phyloP scores from a whole-genome alignment of 345 rosid genomes.

The Cardiospermum halicacabum region DNA sequence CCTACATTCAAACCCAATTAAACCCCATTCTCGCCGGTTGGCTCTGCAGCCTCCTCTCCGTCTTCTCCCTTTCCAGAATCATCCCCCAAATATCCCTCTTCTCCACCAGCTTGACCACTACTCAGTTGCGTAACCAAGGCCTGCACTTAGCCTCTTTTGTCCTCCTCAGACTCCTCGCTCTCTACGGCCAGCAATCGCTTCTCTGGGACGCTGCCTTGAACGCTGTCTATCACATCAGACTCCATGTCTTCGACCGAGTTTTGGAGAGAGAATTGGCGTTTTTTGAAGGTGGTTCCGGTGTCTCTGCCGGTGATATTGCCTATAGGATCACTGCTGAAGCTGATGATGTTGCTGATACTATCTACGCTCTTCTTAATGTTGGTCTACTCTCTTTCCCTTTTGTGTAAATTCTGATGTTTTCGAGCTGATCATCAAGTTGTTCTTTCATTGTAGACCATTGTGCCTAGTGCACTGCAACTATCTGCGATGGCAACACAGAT shows the following conservation, averaged over 20 bases:
- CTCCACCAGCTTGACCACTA: neutral
- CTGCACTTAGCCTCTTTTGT: slow-evolving; percentile 41
- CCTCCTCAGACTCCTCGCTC: slow-evolving; percentile 44
- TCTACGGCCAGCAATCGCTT: slow-evolving; percentile 69
- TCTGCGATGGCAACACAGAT: slow-evolving; percentile 76
- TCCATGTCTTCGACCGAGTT: slow-evolving; percentile 54
- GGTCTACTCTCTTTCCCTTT: slow-evolving; percentile 17
- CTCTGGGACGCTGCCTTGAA: slow-evolving; percentile 79
- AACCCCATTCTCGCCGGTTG: slow-evolving; percentile 64
- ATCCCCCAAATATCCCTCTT: slow-evolving; percentile 37
- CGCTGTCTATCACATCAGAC: slow-evolving; percentile 53
- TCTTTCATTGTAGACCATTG: slow-evolving; percentile 51
- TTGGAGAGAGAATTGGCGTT: slow-evolving; percentile 66
- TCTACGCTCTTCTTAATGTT: slow-evolving; percentile 78
- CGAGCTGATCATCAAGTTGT: neutral
- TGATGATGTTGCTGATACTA: slow-evolving; percentile 66
- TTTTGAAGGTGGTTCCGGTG: slow-evolving; percentile 67
- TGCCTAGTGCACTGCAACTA: slow-evolving; percentile 74
- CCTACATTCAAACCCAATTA: slow-evolving; percentile 56
- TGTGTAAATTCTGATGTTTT: neutral
- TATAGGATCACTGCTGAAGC: slow-evolving; percentile 80
- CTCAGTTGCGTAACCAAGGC: slow-evolving; percentile 27
- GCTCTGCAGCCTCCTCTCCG: slow-evolving; percentile 77
- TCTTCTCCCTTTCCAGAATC: slow-evolving; percentile 58
- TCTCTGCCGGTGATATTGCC: slow-evolving; percentile 74